Evolutionary conservation across 345 rosid species (phyloP), one percentile per base, ranked within the genome.

Genomic region (Diplotaxis tenuifolia): DNA sequence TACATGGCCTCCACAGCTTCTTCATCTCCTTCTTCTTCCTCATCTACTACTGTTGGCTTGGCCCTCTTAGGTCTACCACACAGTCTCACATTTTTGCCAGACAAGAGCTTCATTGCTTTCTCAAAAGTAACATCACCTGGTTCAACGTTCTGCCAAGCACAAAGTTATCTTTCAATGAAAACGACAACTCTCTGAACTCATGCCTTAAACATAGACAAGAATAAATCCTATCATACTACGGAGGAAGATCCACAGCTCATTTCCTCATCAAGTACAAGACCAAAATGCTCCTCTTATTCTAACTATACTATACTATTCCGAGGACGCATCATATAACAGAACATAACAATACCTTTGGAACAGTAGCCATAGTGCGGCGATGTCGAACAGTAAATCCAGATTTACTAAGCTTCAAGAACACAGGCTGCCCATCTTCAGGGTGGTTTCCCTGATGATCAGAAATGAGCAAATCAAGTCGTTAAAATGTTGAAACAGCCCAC

Each of bases 361-460:
- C 85, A 56, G 92, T 67, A 77, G 91, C 99, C 80, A 82, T 83
- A 11, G 85, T 86, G 66, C 88, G 82, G 71, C 94, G 83, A 86
- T 95, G 91, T 68, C 79, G 80, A 65, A 95, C 72, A 3, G 84
- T 75, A 78, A 85, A 89, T 53, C 98, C 98, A 66, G 70, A 76
- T 82, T 79, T 90, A 47, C 89, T 81, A 61, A 86, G 85, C 81
- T 83, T 92, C 73, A 95, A 38, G 21, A 82, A 63, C 63, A 92
- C 89, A 19, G 97, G 92, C 32, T 84, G 84, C 49, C 94, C 91
- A 80, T 95, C 99, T 80, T 84, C 73, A 6, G 97, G 97, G 75
- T 95, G 96, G 66, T 76, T 81, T 55, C 98, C 98, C 98, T 93
- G 79, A 64, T 53, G 79, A 64, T 54, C 54, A 80, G 45, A 73